Evolutionary conservation across 1,139 yeast genomes (phyloP).

Genomic region (Taphrina populina): DNA sequence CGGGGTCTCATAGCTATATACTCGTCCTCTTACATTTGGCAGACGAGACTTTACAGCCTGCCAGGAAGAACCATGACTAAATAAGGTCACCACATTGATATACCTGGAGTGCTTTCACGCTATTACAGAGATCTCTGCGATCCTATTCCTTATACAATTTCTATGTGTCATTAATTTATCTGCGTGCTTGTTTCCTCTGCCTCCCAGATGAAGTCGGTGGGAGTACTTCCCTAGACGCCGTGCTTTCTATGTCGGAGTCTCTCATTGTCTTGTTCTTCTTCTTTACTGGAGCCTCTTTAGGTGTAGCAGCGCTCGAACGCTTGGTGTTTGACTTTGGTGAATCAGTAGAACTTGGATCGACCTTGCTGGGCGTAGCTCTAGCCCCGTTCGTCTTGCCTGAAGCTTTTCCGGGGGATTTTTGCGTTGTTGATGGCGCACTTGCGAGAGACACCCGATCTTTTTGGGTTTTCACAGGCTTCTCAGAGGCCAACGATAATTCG

Average conservation of each 20-base stretch:
- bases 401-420: neutral
- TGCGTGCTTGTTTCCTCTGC: conserved; percentile 22
- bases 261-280: conserved; percentile 1
- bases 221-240: conserved; percentile 5
- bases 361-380: too few relatives aligned
- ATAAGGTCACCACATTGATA: too few relatives aligned
- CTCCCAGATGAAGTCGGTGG: conserved; percentile 30
- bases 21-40: too few relatives aligned
- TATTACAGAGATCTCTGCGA: neutral
- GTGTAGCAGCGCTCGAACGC: conserved; percentile 3
- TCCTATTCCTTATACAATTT: neutral
- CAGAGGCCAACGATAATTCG: conserved; percentile 10
- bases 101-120: too few relatives aligned
- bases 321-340: conserved; percentile 7
- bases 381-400: neutral
- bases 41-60: too few relatives aligned
- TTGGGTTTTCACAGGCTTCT: conserved; percentile 2
- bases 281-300: conserved; percentile 10
- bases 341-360: neutral
- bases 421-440: neutral
- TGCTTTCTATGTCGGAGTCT: conserved; percentile 4
- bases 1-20: too few relatives aligned
- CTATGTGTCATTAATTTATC: neutral
- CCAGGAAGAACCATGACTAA: too few relatives aligned
- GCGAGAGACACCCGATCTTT: conserved; percentile 1